phyloP scores from a whole-genome alignment of 2,329 filamentous ascomycete genomes.

The Ophiocordyceps robertsii region DNA sequence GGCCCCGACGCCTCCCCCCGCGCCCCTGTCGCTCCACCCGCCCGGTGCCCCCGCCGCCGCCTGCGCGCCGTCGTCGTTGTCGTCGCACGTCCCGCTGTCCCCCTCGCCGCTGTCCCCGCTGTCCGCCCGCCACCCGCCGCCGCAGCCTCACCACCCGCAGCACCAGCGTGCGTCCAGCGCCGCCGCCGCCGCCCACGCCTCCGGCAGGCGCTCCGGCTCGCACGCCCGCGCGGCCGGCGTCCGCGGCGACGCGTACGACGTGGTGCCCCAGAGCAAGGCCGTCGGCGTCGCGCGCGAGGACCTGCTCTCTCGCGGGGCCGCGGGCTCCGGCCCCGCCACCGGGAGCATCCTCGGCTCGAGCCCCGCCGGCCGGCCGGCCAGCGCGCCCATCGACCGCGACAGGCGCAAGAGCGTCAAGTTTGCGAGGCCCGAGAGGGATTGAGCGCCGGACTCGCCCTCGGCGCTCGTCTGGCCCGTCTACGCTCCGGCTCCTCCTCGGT shows the following conservation, averaged over 20 bases:
- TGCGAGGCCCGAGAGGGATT: constrained; percentile 24
- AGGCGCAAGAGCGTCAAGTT: constrained; percentile 54
- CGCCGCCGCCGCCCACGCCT: too few relatives aligned
- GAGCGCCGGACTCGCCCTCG: background rate
- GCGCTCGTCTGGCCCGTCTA: too few relatives aligned
- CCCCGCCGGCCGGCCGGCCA: constrained; percentile 25
- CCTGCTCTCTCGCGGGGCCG: constrained; percentile 14
- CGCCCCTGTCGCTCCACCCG: background rate
- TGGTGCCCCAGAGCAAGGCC: constrained; percentile 44
- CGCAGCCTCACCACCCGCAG: background rate
- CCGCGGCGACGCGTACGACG: constrained; percentile 36
- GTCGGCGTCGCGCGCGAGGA: constrained; percentile 46
- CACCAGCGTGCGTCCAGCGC: constrained; percentile 4
- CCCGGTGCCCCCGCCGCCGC: background rate
- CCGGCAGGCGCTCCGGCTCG: constrained; percentile 14
- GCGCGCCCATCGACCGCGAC: constrained; percentile 29
- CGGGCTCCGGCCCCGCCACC: background rate
- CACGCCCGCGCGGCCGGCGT: constrained; percentile 7
- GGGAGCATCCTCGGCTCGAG: constrained; percentile 35
- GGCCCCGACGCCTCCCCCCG: background rate
- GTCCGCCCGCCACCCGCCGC: background rate
- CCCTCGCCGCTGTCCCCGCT: background rate
- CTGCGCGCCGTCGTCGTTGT: background rate
- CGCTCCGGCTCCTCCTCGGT: too few relatives aligned
- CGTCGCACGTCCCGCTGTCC: background rate